These are phyloP conservation scores for Sesbania bispinosa DNA, from an alignment of 306 rosid genomes.

Conservation along the genomic window DNA sequence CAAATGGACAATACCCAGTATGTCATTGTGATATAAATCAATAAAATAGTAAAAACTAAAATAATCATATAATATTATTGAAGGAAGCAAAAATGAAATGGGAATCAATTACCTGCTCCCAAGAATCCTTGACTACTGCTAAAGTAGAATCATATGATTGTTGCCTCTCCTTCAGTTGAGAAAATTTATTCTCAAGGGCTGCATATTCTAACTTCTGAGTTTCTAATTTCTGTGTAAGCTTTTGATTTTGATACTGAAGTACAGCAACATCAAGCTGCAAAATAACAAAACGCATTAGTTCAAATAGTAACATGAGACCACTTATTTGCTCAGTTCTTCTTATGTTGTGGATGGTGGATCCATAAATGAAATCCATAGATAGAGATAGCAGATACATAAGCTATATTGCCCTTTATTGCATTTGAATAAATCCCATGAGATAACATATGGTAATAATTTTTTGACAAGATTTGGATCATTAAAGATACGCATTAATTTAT, in stretches of 20 bases:
- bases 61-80: not conserved
- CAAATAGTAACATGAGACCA: not conserved
- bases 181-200: slow-evolving; percentile 58
- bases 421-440: not conserved
- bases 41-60: not conserved
- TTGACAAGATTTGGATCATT: not conserved
- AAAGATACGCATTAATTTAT: not conserved
- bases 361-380: slow-evolving; percentile 17
- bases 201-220: slow-evolving; percentile 74
- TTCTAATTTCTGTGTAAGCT: slow-evolving; percentile 84
- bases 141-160: slow-evolving; percentile 59
- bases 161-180: slow-evolving; percentile 64
- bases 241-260: slow-evolving; percentile 90
- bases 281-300: slow-evolving; percentile 28
- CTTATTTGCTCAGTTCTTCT: not conserved
- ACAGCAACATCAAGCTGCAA: slow-evolving; percentile 79
- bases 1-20: slow-evolving; percentile 21
- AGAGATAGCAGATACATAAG: not conserved
- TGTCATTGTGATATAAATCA: not conserved
- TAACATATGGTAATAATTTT: not conserved
- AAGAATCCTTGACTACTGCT: slow-evolving; percentile 62
- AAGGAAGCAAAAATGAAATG: slow-evolving; percentile 17
- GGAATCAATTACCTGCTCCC: slow-evolving; percentile 60
- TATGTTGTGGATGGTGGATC: not conserved
- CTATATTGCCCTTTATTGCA: not conserved